phyloP scores from a whole-genome alignment of 768 basidiomycete genomes.

The Omphalotus guepiniiformis region DNA sequence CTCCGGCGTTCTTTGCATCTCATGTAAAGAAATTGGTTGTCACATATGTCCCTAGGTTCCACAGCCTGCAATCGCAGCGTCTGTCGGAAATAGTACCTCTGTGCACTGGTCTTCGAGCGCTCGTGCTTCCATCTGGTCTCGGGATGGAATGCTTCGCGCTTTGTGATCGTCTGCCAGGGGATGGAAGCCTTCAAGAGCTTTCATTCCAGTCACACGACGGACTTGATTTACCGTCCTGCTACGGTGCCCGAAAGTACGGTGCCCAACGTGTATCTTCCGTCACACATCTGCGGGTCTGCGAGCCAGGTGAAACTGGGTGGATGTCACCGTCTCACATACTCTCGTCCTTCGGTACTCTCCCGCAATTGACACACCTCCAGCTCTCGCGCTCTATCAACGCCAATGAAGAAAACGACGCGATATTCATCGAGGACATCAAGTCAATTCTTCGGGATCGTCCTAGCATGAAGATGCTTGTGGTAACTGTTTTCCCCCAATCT shows the following conservation, averaged over 20 bases:
- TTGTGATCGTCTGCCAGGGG: constrained; percentile 7
- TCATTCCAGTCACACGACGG: constrained; percentile 26
- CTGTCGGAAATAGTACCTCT: constrained; percentile 25
- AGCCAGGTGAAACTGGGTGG: constrained; percentile 31
- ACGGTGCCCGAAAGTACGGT: constrained; percentile 1
- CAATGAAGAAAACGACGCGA: constrained; percentile 36
- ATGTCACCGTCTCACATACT: constrained; percentile 30
- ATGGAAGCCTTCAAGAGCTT: constrained; percentile 20
- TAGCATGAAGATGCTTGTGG: constrained; percentile 25
- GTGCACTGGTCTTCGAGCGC: constrained; percentile 29
- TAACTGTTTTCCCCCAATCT: constrained; percentile 19
- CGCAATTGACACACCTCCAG: constrained; percentile 34
- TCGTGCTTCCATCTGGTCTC: constrained; percentile 25
- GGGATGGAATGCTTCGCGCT: constrained; percentile 15
- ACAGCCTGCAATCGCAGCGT: constrained; percentile 11
- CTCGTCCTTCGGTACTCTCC: constrained; percentile 27
- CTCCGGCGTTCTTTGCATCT: constrained; percentile 21
- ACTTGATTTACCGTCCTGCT: constrained; percentile 2
- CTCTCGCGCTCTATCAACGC: constrained; percentile 35
- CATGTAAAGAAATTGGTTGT: constrained; percentile 35
- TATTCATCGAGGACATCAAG: constrained; percentile 30
- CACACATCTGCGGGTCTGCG: constrained; percentile 35
- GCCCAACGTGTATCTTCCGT: constrained; percentile 18
- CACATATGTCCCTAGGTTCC: constrained; percentile 20
- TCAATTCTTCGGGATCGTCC: constrained; percentile 23